These are phyloP conservation scores for Albatrellus ellisii DNA, from an alignment of 768 basidiomycete genomes.

Conservation along the genomic window DNA sequence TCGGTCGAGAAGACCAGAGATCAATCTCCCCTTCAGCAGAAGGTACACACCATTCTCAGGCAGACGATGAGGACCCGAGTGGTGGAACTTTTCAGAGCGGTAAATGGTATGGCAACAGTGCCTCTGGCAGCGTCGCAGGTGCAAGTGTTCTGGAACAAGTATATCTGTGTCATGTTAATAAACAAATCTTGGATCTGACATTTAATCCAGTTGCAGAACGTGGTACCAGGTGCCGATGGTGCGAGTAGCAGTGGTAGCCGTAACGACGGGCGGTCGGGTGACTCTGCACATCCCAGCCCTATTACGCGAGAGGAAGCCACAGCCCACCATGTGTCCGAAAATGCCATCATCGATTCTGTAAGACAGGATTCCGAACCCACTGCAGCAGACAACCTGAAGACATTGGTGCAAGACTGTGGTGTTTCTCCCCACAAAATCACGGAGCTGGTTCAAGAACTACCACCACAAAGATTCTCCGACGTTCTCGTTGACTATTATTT, in stretches of 20 bases:
- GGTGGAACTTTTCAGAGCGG: constrained; percentile 74
- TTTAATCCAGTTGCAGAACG: constrained; percentile 36
- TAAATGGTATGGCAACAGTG: constrained; percentile 77
- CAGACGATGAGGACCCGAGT: constrained; percentile 65
- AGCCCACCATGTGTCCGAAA: constrained; percentile 16
- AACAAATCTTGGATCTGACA: neutral
- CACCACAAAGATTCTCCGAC: constrained; percentile 61
- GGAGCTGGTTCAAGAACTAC: constrained; percentile 81
- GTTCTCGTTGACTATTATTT: constrained; percentile 80
- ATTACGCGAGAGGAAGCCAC: constrained; percentile 17
- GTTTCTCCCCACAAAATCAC: constrained; percentile 84
- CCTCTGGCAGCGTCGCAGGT: constrained; percentile 72
- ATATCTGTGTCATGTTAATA: constrained; percentile 6
- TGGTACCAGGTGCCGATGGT: constrained; percentile 24
- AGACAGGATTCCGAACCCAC: constrained; percentile 29
- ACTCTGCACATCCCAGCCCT: constrained; percentile 7
- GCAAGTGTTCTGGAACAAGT: constrained; percentile 74
- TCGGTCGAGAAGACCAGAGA: constrained; percentile 22
- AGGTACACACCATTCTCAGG: constrained; percentile 58
- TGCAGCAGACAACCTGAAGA: constrained; percentile 74
- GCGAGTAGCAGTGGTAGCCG: constrained; percentile 13
- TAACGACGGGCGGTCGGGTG: neutral
- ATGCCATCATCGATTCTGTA: constrained; percentile 28
- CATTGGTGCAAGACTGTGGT: constrained; percentile 84
- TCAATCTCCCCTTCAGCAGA: constrained; percentile 40